Conservation (phyloP, 1,284 basidiomycete genomes). For the Neolentinus lepideus region DNA sequence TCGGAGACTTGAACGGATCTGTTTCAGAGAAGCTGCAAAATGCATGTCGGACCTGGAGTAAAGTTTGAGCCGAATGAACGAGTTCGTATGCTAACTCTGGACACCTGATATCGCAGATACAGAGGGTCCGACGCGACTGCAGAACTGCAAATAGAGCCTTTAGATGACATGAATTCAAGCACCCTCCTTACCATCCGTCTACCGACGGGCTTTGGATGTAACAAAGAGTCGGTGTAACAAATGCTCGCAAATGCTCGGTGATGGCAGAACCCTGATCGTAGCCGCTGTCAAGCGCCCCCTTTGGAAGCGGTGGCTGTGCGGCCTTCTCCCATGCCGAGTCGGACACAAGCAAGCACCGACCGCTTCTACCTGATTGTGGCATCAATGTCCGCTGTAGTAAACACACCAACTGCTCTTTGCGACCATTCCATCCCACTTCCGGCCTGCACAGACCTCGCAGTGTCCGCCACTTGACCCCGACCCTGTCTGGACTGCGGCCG, state of each 20-base stretch:
- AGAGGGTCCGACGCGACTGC: too few species aligned
- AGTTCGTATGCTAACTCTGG: too few species aligned
- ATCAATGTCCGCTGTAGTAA: neutral
- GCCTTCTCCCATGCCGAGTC: neutral
- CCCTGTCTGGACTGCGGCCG: neutral
- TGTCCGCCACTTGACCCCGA: neutral
- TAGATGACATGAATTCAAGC: too few species aligned
- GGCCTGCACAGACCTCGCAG: neutral
- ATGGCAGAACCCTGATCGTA: neutral
- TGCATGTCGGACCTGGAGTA: too few species aligned
- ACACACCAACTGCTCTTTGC: neutral
- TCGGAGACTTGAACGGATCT: too few species aligned
- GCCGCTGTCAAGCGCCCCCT: neutral
- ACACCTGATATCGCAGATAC: too few species aligned
- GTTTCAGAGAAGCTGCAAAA: too few species aligned
- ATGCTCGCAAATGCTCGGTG: neutral
- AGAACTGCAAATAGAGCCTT: too few species aligned
- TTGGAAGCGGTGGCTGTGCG: neutral
- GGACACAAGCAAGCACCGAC: neutral
- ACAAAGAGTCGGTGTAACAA: neutral
- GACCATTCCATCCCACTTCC: neutral
- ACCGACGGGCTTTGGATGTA: too few species aligned
- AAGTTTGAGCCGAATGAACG: too few species aligned
- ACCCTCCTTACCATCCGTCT: too few species aligned
- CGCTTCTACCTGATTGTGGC: neutral